These are phyloP conservation scores for Diutina siamensis DNA, from an alignment of 1,139 yeast genomes.

Conservation along the genomic window DNA sequence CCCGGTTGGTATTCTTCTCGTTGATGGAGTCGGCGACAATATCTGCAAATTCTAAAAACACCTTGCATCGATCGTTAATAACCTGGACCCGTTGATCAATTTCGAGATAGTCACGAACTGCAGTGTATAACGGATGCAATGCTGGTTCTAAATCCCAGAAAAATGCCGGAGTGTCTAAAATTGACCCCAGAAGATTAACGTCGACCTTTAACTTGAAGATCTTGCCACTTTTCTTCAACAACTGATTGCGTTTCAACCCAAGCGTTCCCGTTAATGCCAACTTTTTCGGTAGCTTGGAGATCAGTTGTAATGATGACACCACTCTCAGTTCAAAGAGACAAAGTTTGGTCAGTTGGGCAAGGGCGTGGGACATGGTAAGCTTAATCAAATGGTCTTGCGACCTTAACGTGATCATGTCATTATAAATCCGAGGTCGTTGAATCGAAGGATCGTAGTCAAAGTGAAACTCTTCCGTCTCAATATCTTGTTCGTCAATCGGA, in stretches of 20 bases:
- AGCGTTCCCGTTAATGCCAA: slow-evolving; percentile 82
- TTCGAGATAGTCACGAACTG: slow-evolving; percentile 85
- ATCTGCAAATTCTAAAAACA: slow-evolving; percentile 85
- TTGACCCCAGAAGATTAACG: slow-evolving; percentile 82
- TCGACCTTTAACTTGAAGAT: slow-evolving; percentile 84
- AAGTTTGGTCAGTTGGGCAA: slow-evolving; percentile 89
- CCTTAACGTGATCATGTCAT: slow-evolving; percentile 85
- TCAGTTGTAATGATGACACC: slow-evolving; percentile 73
- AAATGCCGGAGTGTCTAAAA: slow-evolving; percentile 88
- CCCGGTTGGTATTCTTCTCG: slow-evolving; percentile 80
- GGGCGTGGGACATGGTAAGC: slow-evolving; percentile 88
- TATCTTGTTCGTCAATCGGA: slow-evolving; percentile 79
- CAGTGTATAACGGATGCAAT: slow-evolving; percentile 79
- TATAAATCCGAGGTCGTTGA: slow-evolving; percentile 79
- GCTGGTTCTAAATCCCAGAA: slow-evolving; percentile 97
- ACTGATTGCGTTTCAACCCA: slow-evolving; percentile 67
- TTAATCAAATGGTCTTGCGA: slow-evolving; percentile 90
- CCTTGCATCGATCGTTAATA: slow-evolving; percentile 85
- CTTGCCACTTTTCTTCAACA: slow-evolving; percentile 80
- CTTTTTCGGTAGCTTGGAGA: slow-evolving; percentile 78
- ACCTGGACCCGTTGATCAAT: slow-evolving; percentile 92
- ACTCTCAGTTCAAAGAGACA: slow-evolving; percentile 87
- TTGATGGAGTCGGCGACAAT: slow-evolving; percentile 90
- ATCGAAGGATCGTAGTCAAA: slow-evolving; percentile 79
- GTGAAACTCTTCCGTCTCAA: slow-evolving; percentile 90